phyloP scores from a whole-genome alignment of 768 basidiomycete genomes.

The Hirschioporus abietinus region DNA sequence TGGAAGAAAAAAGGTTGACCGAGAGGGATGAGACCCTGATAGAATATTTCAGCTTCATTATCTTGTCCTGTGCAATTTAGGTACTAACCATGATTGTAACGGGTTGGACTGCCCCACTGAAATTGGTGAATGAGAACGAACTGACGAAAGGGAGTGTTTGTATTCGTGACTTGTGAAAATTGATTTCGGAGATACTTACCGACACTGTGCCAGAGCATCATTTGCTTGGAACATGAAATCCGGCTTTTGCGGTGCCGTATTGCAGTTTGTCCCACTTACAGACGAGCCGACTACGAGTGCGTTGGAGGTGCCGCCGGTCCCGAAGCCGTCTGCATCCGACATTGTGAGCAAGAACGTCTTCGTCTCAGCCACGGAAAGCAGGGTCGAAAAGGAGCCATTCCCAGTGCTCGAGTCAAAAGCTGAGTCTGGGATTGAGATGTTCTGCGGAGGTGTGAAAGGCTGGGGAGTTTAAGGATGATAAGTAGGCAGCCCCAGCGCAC shows the following conservation, averaged over 20 bases:
- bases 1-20: constrained; percentile 40
- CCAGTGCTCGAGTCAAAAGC: constrained; percentile 42
- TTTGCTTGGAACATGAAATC: constrained; percentile 48
- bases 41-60: constrained; percentile 6
- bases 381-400: constrained; percentile 43
- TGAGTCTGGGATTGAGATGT: constrained; percentile 48
- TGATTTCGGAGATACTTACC: constrained; percentile 31
- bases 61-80: background rate
- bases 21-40: constrained; percentile 57
- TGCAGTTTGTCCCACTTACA: constrained; percentile 38
- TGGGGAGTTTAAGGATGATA: constrained; percentile 20
- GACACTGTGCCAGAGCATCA: constrained; percentile 54
- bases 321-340: constrained; percentile 71
- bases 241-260: constrained; percentile 39
- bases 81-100: constrained; percentile 46
- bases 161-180: constrained; percentile 1
- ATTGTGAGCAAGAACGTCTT: constrained; percentile 51
- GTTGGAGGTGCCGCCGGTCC: constrained; percentile 51
- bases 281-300: constrained; percentile 45
- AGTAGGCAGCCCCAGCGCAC: constrained; percentile 3
- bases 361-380: constrained; percentile 35
- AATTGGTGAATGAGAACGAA: constrained; percentile 34
- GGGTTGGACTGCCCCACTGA: constrained; percentile 42
- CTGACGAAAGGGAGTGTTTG: constrained; percentile 12
- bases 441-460: constrained; percentile 50